Base-by-base conservation (phyloP, 2,329 filamentous ascomycete species). In the Dactylellina haptotyla region DNA sequence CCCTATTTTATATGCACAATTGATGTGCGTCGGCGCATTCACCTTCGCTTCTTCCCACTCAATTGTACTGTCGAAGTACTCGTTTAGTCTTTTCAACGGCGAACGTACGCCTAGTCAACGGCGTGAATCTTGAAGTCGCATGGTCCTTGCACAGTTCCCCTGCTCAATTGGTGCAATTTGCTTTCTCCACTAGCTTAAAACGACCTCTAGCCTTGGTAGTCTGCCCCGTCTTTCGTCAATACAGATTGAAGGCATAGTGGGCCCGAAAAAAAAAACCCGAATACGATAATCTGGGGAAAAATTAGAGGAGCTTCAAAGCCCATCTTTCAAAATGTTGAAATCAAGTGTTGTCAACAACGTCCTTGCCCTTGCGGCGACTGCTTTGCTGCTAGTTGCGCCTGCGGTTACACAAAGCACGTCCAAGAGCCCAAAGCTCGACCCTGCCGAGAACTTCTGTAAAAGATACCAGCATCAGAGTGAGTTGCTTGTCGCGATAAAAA, bases 401-500 rank as follows among this genome's bases (percentile, higher is more conserved):
- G 58, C 32, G 41, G 37, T 48, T 41, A 37, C 53, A 50, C 57
- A 63, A 39, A 46, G 41, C 32, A 59, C 59, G 16, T 51, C 43
- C 2, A 65, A 61, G 28, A 34, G 18, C 12, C 67, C 67, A 20
- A 61, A 72, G 34, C 18, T 72, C 16, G 67, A 72, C 37, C 67
- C 67, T 1, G 67, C 32, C 4, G 39, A 41, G 18, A 72, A 72
- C 34, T 72, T 72, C 25, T 72, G 67, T 30, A 72, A 72, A 53
- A 39, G 67, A 54, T 72, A 72, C 37, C 67, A 72, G 37, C 67
- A 72, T 41, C 67, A 72, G 41, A 72, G 67, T 72, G 14, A 72
- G 67, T 43, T 32, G 16, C 8, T 50, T 28, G 5, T 4, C 12
- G 8, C 5, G 16, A 10, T 18, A 16, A 39, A 43, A 20, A 9